These are phyloP conservation scores for Chlamydomonas schloesseri DNA, from an alignment of 139 green algal genomes.

Conservation along the genomic window DNA sequence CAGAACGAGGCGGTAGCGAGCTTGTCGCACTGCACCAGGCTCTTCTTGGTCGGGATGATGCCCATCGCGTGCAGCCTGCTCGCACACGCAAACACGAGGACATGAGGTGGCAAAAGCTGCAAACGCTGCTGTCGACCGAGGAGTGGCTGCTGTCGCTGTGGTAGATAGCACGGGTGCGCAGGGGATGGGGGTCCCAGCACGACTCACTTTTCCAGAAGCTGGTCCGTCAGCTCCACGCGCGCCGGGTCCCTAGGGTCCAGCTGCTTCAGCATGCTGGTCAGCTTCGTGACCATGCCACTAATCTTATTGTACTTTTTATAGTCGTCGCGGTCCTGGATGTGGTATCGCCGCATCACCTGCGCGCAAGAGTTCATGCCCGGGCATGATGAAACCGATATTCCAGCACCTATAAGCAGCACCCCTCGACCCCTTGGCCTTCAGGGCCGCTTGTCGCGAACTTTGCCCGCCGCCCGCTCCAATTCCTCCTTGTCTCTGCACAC, in stretches of 20 bases:
- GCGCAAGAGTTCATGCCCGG: neutral
- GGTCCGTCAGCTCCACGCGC: constrained; percentile 95
- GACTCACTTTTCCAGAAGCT: constrained; percentile 94
- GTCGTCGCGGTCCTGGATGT: constrained; percentile 97
- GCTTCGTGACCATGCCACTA: constrained; percentile 90
- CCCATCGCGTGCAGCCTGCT: constrained; percentile 93
- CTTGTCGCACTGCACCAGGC: constrained; percentile 92
- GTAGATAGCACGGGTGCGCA: too few species aligned
- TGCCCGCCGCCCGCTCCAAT: neutral
- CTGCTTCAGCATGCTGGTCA: constrained; percentile 79
- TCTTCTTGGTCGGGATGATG: constrained; percentile 93
- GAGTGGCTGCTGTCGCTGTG: too few species aligned
- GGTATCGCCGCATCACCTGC: constrained; percentile 96
- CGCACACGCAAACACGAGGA: too few species aligned
- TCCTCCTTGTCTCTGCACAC: constrained; percentile 42
- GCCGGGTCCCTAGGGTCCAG: constrained; percentile 87
- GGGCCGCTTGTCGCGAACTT: neutral
- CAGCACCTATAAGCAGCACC: too few species aligned
- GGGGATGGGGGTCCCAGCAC: neutral
- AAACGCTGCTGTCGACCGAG: too few species aligned
- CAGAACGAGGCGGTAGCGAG: constrained; percentile 94
- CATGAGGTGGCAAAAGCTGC: too few species aligned
- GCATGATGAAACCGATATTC: too few species aligned
- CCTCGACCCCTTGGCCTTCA: too few species aligned
- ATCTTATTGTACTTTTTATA: constrained; percentile 98